Percentiles rank a stretch among this genome's conserved stretches.
Evolutionary conservation across 805 yeast genomes (phyloP).

Genomic region (Priceomyces castillae): DNA sequence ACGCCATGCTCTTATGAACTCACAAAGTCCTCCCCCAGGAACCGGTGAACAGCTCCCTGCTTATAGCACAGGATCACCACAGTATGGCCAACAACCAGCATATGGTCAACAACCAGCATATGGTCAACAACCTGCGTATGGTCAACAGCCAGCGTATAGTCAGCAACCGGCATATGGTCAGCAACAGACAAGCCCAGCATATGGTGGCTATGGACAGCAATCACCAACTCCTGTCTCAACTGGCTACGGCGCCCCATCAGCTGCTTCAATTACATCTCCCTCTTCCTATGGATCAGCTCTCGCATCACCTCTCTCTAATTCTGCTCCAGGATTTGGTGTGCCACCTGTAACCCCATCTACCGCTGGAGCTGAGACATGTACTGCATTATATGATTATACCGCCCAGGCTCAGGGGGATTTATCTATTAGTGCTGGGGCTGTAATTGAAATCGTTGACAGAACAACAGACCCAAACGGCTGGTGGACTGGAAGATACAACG

Average conservation of each 20-base stretch:
- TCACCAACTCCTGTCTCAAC: conserved; percentile 15
- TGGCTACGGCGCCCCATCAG: conserved; percentile 15
- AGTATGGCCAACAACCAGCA: conserved; percentile 19
- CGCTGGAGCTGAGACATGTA: conserved; percentile 59
- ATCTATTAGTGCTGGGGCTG: conserved; percentile 81
- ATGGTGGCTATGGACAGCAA: conserved; percentile 7
- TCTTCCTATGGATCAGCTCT: conserved; percentile 27
- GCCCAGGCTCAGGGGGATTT: conserved; percentile 95
- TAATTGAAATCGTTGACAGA: conserved; percentile 77
- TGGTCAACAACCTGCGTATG: conserved; percentile 33
- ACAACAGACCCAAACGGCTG: conserved; percentile 87
- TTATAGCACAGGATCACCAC: conserved; percentile 33
- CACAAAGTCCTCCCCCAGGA: conserved; percentile 19
- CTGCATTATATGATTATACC: conserved; percentile 86
- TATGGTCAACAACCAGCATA: conserved; percentile 16
- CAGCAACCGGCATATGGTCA: conserved; percentile 20
- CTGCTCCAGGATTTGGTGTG: conserved; percentile 32
- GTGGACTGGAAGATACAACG: conserved; percentile 94
- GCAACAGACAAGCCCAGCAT: conserved; percentile 27
- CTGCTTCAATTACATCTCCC: conserved; percentile 16
- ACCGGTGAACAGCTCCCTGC: conserved; percentile 30
- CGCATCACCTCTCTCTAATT: conserved; percentile 11
- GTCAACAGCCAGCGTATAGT: conserved; percentile 19
- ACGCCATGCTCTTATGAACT: conserved; percentile 49
- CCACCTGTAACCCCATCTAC: conserved; percentile 25